Evolutionary conservation across 495 filamentous ascomycete species (phyloP).

Genomic region (Rhizodiscina lignyota): DNA sequence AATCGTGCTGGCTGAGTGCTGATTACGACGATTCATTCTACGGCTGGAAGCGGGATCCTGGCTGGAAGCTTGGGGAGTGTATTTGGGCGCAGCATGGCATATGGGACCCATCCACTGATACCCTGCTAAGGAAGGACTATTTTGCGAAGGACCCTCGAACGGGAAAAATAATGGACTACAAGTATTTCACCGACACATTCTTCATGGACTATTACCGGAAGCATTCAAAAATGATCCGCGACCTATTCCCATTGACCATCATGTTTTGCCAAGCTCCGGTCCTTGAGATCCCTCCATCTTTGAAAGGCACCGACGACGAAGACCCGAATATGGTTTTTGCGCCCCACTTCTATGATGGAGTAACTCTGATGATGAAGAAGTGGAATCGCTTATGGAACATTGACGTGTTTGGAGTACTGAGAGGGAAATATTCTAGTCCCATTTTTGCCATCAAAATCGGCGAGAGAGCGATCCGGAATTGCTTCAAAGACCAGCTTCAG

Average conservation of each 20-base stretch:
- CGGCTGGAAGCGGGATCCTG: constrained; percentile 74
- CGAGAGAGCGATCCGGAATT: constrained; percentile 90
- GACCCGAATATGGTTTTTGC: constrained; percentile 83
- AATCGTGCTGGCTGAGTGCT: constrained; percentile 64
- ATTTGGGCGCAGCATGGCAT: constrained; percentile 94
- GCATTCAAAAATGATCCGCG: constrained; percentile 55
- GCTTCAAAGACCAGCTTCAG: constrained; percentile 78
- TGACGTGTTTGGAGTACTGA: constrained; percentile 81
- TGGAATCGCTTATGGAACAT: constrained; percentile 97
- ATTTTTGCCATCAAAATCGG: constrained; percentile 85
- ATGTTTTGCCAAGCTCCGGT: constrained; percentile 86
- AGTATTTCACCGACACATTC: constrained; percentile 73
- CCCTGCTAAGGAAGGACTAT: constrained; percentile 69
- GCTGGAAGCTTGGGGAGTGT: constrained; percentile 84
- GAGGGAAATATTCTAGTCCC: constrained; percentile 74
- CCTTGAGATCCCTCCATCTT: constrained; percentile 72
- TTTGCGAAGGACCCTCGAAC: constrained; percentile 61
- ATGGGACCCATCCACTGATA: constrained; percentile 73
- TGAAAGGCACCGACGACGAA: constrained; percentile 79
- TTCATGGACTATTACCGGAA: constrained; percentile 75
- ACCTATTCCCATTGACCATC: constrained; percentile 61
- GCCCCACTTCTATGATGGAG: constrained; percentile 90
- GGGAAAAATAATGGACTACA: constrained; percentile 57
- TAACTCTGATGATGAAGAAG: constrained; percentile 93
- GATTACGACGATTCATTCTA: constrained; percentile 75